These are phyloP conservation scores for Musa balbisiana DNA, from an alignment of 202 grass and related monocot species.

Conservation along the genomic window DNA sequence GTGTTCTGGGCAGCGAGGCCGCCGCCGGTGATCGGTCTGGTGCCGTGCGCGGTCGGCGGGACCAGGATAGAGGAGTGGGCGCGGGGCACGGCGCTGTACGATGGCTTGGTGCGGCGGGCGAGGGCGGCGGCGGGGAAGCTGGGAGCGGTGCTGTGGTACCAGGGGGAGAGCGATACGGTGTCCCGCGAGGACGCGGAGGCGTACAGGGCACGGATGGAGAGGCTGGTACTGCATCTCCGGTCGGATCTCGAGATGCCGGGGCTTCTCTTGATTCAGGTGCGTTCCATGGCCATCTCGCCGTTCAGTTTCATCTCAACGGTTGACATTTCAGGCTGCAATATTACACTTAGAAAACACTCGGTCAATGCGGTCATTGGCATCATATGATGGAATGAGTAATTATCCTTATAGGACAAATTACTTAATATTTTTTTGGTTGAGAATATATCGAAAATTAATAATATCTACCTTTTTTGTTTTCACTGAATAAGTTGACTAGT, in stretches of 20 bases:
- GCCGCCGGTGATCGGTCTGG: conserved; percentile 44
- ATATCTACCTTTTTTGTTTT: no score
- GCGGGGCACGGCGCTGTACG: conserved; percentile 47
- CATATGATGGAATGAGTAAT: no score
- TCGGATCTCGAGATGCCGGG: conserved; percentile 52
- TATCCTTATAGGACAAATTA: no score
- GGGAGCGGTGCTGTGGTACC: conserved; percentile 73
- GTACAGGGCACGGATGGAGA: conserved; percentile 57
- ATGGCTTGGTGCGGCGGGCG: conserved; percentile 42
- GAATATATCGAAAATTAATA: no score
- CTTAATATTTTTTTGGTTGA: no score
- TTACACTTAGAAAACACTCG: no score
- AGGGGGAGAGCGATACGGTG: conserved; percentile 89
- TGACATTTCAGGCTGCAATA: no score
- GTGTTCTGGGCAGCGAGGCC: not conserved
- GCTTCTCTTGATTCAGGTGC: conserved; percentile 74
- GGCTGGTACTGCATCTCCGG: conserved; percentile 55
- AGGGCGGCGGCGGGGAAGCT: conserved; percentile 43
- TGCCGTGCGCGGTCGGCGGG: conserved; percentile 70
- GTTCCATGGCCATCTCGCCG: no score
- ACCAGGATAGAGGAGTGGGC: conserved; percentile 78
- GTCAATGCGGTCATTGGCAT: no score
- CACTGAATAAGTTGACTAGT: no score
- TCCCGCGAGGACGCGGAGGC: conserved; percentile 42
- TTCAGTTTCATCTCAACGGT: not conserved